A percentile compares a stretch with the other conserved stretches of the same genome.
Evolutionary conservation across 805 yeast species (phyloP).

Genomic region (Blastobotrys terrestris): DNA sequence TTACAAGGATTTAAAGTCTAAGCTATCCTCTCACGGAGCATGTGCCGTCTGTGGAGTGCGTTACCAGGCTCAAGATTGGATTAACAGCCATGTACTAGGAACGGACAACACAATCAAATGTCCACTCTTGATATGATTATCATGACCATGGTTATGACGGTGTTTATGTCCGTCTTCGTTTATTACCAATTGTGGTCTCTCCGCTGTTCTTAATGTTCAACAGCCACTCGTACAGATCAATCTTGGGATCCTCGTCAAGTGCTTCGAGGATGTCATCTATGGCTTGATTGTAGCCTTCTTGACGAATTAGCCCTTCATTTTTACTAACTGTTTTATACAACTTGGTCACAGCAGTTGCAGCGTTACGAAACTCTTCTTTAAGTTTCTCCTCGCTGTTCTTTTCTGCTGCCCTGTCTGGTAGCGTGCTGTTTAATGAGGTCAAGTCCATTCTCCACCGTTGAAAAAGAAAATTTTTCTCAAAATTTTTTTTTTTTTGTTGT

Average conservation of each 20-base stretch:
- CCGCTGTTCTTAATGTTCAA: slow-evolving; percentile 5
- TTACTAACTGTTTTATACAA: slow-evolving; percentile 20
- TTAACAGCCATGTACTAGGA: slow-evolving; percentile 28
- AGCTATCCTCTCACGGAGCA: slow-evolving; percentile 44
- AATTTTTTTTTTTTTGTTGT: not conserved
- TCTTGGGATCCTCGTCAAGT: slow-evolving; percentile 15
- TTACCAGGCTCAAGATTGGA: slow-evolving; percentile 49
- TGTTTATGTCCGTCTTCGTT: not conserved
- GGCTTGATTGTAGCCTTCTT: slow-evolving; percentile 22
- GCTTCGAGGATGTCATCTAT: slow-evolving; percentile 18
- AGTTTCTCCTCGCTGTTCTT: slow-evolving; percentile 4
- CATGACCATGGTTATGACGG: not conserved
- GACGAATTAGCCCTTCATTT: slow-evolving; percentile 6
- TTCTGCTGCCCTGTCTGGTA: not conserved
- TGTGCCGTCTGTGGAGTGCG: slow-evolving; percentile 46
- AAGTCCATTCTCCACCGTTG: not conserved
- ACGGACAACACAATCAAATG: not conserved
- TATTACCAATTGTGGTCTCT: not conserved
- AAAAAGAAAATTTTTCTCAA: not conserved
- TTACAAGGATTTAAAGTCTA: slow-evolving; percentile 47
- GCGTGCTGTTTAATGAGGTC: not conserved
- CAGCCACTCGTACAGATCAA: slow-evolving; percentile 21
- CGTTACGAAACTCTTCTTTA: slow-evolving; percentile 22
- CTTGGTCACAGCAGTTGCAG: slow-evolving; percentile 26
- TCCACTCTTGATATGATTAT: not conserved